Conservation (phyloP, 495 filamentous ascomycete species). For the Podospora pseudopauciseta region DNA sequence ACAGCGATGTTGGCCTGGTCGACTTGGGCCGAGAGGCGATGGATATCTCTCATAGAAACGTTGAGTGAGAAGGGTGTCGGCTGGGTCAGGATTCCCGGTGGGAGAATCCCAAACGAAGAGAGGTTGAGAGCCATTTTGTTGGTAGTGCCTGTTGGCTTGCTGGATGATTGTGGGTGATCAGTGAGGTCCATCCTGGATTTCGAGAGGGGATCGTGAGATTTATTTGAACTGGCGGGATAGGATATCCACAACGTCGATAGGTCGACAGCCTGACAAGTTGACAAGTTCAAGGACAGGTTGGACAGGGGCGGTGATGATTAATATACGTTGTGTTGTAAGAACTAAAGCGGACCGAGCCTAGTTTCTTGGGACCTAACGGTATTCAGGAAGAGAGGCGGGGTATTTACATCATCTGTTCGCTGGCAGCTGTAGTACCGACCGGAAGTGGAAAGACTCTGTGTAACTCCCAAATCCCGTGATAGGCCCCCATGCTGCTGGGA, state of each 20-base stretch:
- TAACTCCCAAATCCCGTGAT: not conserved
- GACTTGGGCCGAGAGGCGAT: conserved; percentile 7
- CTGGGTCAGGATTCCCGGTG: not conserved
- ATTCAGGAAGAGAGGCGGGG: not conserved
- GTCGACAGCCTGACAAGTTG: not conserved
- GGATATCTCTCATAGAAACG: conserved; percentile 5
- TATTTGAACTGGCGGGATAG: not conserved
- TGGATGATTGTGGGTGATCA: not conserved
- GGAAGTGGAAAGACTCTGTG: not conserved
- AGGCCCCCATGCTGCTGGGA: not conserved
- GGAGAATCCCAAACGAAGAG: conserved; percentile 6
- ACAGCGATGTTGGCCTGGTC: conserved; percentile 7
- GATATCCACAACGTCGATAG: not conserved
- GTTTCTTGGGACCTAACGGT: not conserved
- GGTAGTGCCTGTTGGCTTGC: not conserved
- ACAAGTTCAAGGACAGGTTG: not conserved
- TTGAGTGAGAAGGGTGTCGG: conserved; percentile 3
- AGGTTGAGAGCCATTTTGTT: conserved; percentile 1
- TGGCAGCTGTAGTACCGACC: not conserved
- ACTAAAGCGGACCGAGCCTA: not conserved
- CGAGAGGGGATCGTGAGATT: not conserved
- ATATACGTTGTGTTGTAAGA: not conserved
- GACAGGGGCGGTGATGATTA: not conserved
- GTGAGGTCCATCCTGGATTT: not conserved
- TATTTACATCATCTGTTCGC: not conserved